phyloP scores from a whole-genome alignment of 805 yeast species.

The Clavispora vitiphila region DNA sequence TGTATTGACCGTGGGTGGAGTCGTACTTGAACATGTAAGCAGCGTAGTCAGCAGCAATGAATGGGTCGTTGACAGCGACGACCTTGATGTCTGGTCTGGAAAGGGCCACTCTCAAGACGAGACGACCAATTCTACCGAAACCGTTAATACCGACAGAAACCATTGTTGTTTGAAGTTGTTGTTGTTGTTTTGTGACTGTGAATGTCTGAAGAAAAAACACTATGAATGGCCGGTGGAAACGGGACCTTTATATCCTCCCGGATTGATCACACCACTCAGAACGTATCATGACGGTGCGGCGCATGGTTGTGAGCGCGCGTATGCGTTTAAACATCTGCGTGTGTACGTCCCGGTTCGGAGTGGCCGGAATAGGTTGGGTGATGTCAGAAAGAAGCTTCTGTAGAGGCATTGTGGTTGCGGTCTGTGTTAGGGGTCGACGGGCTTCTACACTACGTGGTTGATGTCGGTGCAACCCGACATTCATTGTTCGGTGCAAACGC shows the following conservation, averaged over 20 bases:
- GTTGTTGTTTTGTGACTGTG: conserved; percentile 1
- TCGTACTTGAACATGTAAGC: conserved; percentile 35
- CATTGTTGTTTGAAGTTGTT: conserved; percentile 1
- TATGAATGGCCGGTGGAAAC: background rate
- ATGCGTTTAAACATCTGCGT: background rate
- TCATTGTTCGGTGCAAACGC: no score
- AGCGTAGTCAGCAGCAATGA: conserved; percentile 32
- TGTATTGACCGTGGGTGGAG: conserved; percentile 31
- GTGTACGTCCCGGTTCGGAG: background rate
- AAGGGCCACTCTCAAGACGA: conserved; percentile 30
- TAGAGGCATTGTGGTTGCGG: no score
- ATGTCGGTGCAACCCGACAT: no score
- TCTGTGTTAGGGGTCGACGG: no score
- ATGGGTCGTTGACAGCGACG: conserved; percentile 32
- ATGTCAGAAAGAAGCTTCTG: no score
- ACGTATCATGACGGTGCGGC: background rate
- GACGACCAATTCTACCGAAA: conserved; percentile 34
- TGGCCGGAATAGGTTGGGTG: background rate
- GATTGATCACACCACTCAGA: background rate
- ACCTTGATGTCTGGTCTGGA: conserved; percentile 28
- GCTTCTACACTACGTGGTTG: no score
- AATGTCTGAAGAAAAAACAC: background rate
- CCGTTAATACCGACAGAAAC: conserved; percentile 32
- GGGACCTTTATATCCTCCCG: background rate
- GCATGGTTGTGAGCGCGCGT: background rate